phyloP scores from a whole-genome alignment of 345 rosid genomes.

The Euphorbia lathyris region DNA sequence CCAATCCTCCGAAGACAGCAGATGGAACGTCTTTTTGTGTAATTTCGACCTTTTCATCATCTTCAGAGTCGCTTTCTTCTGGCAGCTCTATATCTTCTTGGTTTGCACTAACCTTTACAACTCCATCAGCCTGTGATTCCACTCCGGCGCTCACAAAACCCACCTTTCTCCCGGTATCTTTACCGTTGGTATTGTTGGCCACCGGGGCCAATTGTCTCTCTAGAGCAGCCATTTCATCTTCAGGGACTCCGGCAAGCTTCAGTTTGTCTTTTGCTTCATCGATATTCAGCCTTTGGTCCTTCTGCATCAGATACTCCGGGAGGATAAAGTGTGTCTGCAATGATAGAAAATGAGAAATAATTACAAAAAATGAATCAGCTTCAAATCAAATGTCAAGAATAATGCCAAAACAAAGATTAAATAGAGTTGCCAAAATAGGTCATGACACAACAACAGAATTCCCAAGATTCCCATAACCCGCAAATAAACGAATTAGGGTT shows the following conservation, averaged over 20 bases:
- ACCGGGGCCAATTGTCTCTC: conserved; percentile 75
- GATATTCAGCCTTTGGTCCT: conserved; percentile 64
- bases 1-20: conserved; percentile 77
- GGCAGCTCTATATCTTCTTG: conserved; percentile 87
- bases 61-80: conserved; percentile 73
- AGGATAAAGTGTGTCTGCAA: conserved; percentile 79
- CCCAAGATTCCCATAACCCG: no score
- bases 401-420: conserved; percentile 6
- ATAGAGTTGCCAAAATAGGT: background rate
- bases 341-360: conserved; percentile 15
- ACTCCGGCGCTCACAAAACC: conserved; percentile 95
- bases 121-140: conserved; percentile 56
- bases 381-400: background rate
- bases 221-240: conserved; percentile 91
- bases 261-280: conserved; percentile 89
- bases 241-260: conserved; percentile 77
- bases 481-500: no score
- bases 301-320: conserved; percentile 90
- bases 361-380: background rate
- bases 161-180: conserved; percentile 52
- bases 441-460: no score
- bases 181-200: conserved; percentile 28
- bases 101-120: conserved; percentile 38
- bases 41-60: conserved; percentile 62
- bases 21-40: conserved; percentile 77